A percentile compares a stretch with the other conserved stretches of the same genome.
Evolutionary conservation across 2,329 filamentous ascomycete genomes (phyloP).

Genomic region (Ophiostoma sp.): DNA sequence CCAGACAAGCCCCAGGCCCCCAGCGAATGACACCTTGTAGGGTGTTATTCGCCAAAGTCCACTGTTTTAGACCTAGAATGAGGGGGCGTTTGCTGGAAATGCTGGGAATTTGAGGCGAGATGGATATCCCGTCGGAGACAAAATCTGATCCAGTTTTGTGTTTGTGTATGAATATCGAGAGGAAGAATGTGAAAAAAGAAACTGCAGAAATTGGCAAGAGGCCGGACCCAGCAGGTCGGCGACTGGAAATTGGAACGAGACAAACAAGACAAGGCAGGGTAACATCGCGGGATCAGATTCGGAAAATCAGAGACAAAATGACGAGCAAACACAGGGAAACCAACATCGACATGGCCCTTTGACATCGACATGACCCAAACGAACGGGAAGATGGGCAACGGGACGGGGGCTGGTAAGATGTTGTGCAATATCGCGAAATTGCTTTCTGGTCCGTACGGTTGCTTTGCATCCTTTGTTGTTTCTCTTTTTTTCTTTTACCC

Average conservation of each 20-base stretch:
- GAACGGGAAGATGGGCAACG: not conserved
- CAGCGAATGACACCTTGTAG: not conserved
- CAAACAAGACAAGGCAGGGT: conserved; percentile 13
- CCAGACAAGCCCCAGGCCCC: no score
- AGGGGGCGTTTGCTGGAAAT: not conserved
- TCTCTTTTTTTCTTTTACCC: not conserved
- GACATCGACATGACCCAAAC: not conserved
- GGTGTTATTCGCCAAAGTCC: conserved; percentile 20
- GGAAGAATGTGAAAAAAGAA: conserved; percentile 4
- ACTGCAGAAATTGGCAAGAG: conserved; percentile 5
- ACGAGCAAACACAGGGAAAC: not conserved
- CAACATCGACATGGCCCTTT: not conserved
- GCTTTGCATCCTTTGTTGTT: not conserved
- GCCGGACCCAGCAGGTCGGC: conserved; percentile 23
- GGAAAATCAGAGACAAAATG: not conserved
- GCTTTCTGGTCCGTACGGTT: not conserved
- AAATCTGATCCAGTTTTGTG: not conserved
- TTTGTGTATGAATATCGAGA: no score
- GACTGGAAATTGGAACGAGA: conserved; percentile 7
- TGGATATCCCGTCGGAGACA: not conserved
- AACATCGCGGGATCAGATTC: conserved; percentile 19
- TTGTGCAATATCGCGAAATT: conserved; percentile 12
- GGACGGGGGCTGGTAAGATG: not conserved
- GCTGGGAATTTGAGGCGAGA: not conserved
- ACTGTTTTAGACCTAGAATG: conserved; percentile 13